A percentile compares a stretch with the other conserved stretches of the same genome.
These are phyloP conservation scores for Russula emetica DNA, from an alignment of 768 basidiomycete genomes.

Conservation along the genomic window DNA sequence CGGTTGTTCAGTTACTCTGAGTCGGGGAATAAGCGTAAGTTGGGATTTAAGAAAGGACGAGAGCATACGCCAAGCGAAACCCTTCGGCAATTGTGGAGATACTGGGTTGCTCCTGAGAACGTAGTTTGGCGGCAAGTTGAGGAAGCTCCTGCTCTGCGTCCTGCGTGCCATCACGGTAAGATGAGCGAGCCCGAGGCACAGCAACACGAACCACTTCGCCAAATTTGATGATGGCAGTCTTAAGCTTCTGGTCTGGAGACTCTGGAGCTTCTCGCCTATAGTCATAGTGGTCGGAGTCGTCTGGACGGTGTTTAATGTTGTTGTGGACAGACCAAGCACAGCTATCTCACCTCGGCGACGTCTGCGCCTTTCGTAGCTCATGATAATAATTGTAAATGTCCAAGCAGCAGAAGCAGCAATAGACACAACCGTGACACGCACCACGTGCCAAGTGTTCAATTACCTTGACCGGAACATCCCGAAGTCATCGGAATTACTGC, in stretches of 20 bases:
- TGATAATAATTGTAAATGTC: conserved; percentile 29
- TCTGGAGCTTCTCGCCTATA: conserved; percentile 60
- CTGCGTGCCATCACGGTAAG: conserved; percentile 37
- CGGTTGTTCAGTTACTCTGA: conserved; percentile 84
- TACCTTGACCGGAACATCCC: conserved; percentile 3
- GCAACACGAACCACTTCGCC: conserved; percentile 71
- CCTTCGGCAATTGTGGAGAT: conserved; percentile 68
- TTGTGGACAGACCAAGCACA: conserved; percentile 4
- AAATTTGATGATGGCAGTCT: conserved; percentile 60
- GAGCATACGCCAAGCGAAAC: conserved; percentile 60
- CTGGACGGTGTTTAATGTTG: conserved; percentile 35
- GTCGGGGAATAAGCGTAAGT: conserved; percentile 18
- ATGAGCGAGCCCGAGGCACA: not conserved
- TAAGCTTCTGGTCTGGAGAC: conserved; percentile 69
- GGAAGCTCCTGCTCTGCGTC: conserved; percentile 68
- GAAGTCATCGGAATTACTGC: not conserved
- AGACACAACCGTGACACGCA: not conserved
- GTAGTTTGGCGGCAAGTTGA: conserved; percentile 60
- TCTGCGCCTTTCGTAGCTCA: conserved; percentile 53
- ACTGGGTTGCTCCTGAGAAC: conserved; percentile 52
- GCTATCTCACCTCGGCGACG: conserved; percentile 30
- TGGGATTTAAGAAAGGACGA: conserved; percentile 1
- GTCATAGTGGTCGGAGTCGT: conserved; percentile 60
- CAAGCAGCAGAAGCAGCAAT: not conserved
- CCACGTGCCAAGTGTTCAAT: conserved; percentile 12